Evolutionary conservation across 768 basidiomycete species (phyloP).

Genomic region (Tylopilus plumbeoviolaceoides): DNA sequence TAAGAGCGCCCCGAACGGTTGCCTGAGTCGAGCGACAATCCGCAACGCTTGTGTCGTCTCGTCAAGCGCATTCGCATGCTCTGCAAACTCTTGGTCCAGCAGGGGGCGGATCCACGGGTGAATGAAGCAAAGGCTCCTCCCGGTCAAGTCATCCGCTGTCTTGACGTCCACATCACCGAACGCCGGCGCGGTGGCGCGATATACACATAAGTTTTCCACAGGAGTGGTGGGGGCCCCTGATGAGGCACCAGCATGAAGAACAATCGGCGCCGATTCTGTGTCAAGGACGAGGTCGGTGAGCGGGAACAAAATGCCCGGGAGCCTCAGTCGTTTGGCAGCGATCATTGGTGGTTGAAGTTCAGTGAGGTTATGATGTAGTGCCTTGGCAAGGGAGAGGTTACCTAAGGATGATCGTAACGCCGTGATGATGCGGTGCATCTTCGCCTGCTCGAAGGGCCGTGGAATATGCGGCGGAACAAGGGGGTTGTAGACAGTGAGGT

Average conservation of each 20-base stretch:
- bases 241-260: slow-evolving; percentile 10
- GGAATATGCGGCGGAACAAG: too few species aligned
- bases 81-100: neutral
- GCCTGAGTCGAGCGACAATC: slow-evolving; percentile 7
- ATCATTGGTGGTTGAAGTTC: too few species aligned
- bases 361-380: too few species aligned
- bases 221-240: slow-evolving; percentile 8
- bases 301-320: too few species aligned
- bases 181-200: slow-evolving; percentile 10
- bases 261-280: neutral
- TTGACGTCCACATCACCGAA: slow-evolving; percentile 6
- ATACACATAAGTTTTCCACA: neutral
- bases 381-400: too few species aligned
- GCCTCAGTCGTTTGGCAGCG: too few species aligned
- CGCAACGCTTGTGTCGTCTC: slow-evolving; percentile 12
- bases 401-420: too few species aligned
- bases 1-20: slow-evolving; percentile 9
- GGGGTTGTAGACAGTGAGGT: too few species aligned
- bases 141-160: slow-evolving; percentile 6
- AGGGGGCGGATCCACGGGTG: too few species aligned
- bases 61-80: slow-evolving; percentile 2
- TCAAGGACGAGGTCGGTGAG: too few species aligned
- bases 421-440: too few species aligned
- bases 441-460: too few species aligned
- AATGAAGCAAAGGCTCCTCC: neutral